These are phyloP conservation scores for Rhizopogon parksii DNA, from an alignment of 1,284 basidiomycete genomes.

Conservation along the genomic window DNA sequence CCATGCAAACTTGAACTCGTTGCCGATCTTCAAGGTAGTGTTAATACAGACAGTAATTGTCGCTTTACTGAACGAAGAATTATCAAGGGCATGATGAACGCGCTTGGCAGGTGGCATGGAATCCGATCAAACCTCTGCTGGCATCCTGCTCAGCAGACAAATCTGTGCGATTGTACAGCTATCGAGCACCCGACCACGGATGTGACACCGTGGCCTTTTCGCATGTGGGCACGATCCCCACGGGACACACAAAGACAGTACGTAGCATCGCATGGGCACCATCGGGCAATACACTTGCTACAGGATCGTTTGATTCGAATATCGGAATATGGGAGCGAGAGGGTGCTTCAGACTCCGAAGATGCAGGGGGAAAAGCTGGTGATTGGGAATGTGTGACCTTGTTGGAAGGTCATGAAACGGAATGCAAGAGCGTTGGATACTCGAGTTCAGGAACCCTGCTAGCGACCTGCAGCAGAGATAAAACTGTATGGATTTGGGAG, in stretches of 20 bases:
- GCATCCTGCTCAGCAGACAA: slow-evolving; percentile 96
- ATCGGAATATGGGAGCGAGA: slow-evolving; percentile 88
- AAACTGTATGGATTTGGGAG: slow-evolving; percentile 99
- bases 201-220: slow-evolving; percentile 37
- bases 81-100: slow-evolving; percentile 72
- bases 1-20: slow-evolving; percentile 18
- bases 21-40: slow-evolving; percentile 28
- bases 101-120: slow-evolving; percentile 91
- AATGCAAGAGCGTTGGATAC: slow-evolving; percentile 94
- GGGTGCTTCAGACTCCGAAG: slow-evolving; percentile 39
- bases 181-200: slow-evolving; percentile 35
- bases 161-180: slow-evolving; percentile 80
- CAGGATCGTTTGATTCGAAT: slow-evolving; percentile 92
- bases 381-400: slow-evolving; percentile 87
- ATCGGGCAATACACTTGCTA: slow-evolving; percentile 83
- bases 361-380: slow-evolving; percentile 26
- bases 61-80: neutral
- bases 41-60: neutral
- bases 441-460: slow-evolving; percentile 75
- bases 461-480: slow-evolving; percentile 92
- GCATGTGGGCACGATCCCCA: slow-evolving; percentile 59
- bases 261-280: slow-evolving; percentile 88
- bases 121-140: slow-evolving; percentile 74
- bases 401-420: slow-evolving; percentile 94
- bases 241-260: slow-evolving; percentile 90